phyloP scores from a whole-genome alignment of 2,329 filamentous ascomycete genomes.

The Lanzia echinophila region DNA sequence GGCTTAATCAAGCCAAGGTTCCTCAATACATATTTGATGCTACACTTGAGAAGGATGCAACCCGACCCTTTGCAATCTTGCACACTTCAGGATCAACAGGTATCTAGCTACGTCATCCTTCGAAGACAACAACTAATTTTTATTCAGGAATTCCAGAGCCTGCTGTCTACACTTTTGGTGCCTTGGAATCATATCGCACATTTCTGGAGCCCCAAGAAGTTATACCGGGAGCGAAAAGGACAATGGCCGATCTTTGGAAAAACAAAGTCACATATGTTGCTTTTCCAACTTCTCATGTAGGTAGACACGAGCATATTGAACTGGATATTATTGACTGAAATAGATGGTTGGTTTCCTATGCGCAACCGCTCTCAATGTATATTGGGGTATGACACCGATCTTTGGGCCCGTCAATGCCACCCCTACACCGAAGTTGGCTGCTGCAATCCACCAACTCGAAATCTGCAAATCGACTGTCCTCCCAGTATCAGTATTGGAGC shows the following conservation, averaged over 20 bases:
- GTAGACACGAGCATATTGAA: not conserved
- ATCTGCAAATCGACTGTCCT: not conserved
- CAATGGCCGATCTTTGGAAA: constrained; percentile 1
- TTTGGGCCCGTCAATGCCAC: not conserved
- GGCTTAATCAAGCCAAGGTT: not conserved
- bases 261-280: constrained; percentile 2
- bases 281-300: constrained; percentile 1
- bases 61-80: not conserved
- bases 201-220: not conserved
- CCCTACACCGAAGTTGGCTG: not conserved
- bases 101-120: not conserved
- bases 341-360: not conserved
- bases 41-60: not conserved
- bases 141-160: not conserved
- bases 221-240: not conserved
- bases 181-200: not conserved
- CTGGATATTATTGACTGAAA: not conserved
- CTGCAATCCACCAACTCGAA: not conserved
- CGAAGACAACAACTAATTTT: not conserved
- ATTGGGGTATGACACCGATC: not conserved
- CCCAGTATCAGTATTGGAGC: not conserved
- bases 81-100: not conserved
- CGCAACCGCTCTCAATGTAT: not conserved
- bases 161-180: not conserved
- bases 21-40: not conserved